Evolutionary conservation across 768 basidiomycete genomes (phyloP).

Genomic region (Lyophyllum shimeji): DNA sequence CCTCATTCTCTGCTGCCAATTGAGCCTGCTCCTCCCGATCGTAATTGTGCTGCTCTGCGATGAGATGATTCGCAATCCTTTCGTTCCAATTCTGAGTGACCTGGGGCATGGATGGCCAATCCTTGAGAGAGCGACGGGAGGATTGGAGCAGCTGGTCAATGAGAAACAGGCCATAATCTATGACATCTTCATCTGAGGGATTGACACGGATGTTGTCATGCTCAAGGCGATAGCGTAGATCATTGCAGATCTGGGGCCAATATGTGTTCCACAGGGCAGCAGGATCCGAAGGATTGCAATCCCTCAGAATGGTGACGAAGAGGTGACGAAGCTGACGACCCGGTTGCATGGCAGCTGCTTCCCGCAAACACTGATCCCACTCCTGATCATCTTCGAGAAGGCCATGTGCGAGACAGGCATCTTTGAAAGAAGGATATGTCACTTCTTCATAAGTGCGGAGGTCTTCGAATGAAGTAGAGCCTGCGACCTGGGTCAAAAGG

Average conservation of each 20-base stretch:
- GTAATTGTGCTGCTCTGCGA: conserved; percentile 33
- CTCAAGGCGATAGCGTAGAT: conserved; percentile 28
- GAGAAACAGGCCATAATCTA: conserved; percentile 40
- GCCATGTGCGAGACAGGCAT: conserved; percentile 39
- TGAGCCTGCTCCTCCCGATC: conserved; percentile 16
- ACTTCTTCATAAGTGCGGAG: conserved; percentile 18
- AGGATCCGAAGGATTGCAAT: conserved; percentile 30
- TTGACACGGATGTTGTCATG: no score
- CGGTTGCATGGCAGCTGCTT: conserved; percentile 38
- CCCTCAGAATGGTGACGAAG: conserved; percentile 36
- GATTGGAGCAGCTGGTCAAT: conserved; percentile 26
- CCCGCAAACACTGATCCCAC: conserved; percentile 38
- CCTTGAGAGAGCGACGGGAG: conserved; percentile 19
- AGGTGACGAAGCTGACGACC: conserved; percentile 34
- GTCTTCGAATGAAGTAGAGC: conserved; percentile 27
- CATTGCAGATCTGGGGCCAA: conserved; percentile 37
- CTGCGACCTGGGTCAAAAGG: conserved; percentile 38
- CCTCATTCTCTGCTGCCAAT: conserved; percentile 3
- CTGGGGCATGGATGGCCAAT: conserved; percentile 33
- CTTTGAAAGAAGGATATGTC: conserved; percentile 30
- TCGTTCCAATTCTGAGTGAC: conserved; percentile 25
- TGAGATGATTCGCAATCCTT: conserved; percentile 21
- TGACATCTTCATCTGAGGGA: conserved; percentile 30
- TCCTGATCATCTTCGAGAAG: conserved; percentile 50
- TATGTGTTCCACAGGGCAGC: conserved; percentile 38